These are phyloP conservation scores for Rubus idaeus DNA, from an alignment of 306 rosid species.

Conservation along the genomic window DNA sequence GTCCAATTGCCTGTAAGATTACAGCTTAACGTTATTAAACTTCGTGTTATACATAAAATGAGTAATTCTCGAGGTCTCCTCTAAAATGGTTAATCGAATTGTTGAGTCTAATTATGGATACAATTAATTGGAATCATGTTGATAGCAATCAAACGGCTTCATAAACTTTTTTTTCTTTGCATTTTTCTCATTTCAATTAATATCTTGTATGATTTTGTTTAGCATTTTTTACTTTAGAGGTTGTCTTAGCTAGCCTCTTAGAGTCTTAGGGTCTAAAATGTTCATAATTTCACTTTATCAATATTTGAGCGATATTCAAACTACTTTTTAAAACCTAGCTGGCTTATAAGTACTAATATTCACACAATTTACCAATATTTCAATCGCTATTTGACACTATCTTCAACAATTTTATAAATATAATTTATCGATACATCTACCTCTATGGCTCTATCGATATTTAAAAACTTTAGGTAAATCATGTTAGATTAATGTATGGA, in stretches of 20 bases:
- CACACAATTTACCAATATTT: background rate
- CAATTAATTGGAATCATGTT: too few relatives aligned
- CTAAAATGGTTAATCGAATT: background rate
- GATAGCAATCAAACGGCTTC: too few relatives aligned
- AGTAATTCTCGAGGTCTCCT: background rate
- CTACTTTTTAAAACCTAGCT: background rate
- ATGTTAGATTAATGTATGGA: background rate
- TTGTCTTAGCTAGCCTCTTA: background rate
- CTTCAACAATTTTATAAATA: too few relatives aligned
- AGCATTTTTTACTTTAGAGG: background rate
- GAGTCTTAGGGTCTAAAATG: too few relatives aligned
- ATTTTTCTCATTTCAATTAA: too few relatives aligned
- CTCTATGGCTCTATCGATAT: background rate
- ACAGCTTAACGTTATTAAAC: background rate
- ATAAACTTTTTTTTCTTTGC: too few relatives aligned
- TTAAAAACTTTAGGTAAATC: background rate
- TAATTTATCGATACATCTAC: too few relatives aligned
- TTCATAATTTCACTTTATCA: background rate
- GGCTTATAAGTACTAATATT: background rate
- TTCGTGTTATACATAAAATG: background rate
- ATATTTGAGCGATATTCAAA: background rate
- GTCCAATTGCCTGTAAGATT: conserved; percentile 9
- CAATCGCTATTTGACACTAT: background rate
- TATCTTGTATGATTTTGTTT: background rate
- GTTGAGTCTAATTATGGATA: too few relatives aligned